These are phyloP conservation scores for Stropharia rugosoannulata DNA, from an alignment of 768 basidiomycete genomes.

Conservation along the genomic window DNA sequence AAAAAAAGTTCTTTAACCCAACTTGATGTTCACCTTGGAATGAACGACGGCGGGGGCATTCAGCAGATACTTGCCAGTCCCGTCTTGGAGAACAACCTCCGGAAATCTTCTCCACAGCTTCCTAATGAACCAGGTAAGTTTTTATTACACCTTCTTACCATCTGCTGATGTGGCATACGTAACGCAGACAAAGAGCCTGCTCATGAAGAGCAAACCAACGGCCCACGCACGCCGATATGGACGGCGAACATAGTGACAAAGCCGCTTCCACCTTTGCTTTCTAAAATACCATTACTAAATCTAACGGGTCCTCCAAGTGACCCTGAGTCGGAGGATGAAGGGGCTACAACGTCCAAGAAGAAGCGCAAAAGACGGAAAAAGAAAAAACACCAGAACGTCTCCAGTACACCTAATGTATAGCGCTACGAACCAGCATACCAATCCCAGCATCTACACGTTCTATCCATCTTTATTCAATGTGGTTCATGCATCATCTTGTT, in stretches of 20 bases:
- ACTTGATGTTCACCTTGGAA: not conserved
- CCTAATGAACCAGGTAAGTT: not conserved
- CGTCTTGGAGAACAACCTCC: not conserved
- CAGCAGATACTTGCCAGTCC: not conserved
- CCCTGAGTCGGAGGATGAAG: constrained; percentile 29
- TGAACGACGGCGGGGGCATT: not conserved
- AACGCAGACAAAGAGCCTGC: not conserved
- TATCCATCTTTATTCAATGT: not conserved
- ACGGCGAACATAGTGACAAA: not conserved
- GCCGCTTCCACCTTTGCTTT: constrained; percentile 20
- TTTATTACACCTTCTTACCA: not conserved
- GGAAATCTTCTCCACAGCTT: not conserved
- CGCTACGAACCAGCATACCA: constrained; percentile 11
- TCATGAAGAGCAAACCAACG: not conserved
- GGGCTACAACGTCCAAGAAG: constrained; percentile 40
- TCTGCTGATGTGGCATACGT: not conserved
- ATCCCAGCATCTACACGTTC: constrained; percentile 14
- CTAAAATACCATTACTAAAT: constrained; percentile 51
- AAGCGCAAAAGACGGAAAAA: constrained; percentile 54
- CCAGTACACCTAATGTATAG: constrained; percentile 2
- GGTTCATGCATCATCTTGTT: no score
- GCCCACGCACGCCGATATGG: constrained; percentile 6
- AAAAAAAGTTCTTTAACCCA: not conserved
- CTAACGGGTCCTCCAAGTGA: constrained; percentile 46
- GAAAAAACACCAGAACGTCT: constrained; percentile 39